Evolutionary conservation across 2,329 filamentous ascomycete genomes (phyloP), one percentile per base, ranked within the genome.

Genomic region (Myrmaecium sp.): DNA sequence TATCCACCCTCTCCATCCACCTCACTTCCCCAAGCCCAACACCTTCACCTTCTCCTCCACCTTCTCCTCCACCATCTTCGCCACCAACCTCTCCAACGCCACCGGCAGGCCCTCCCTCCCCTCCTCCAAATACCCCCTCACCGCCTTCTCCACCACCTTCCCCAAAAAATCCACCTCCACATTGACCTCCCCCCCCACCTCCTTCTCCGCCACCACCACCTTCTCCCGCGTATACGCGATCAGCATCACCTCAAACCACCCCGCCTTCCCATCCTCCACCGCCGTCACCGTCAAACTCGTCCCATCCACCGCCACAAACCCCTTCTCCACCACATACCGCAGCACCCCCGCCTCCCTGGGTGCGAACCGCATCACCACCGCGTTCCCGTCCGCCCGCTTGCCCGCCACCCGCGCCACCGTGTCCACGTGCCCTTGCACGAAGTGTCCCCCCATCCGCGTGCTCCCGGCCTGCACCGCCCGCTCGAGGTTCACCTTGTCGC

Each of bases 381-480:
- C 81, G 55, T 95, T 93, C 30, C 86, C 83, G 52, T 98, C 89
- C 3, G 74, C 72, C 11, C 66, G 73, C 18, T 78, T 67, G 22
- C 68, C 66, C 20, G 74, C 47, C 33, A 98, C 78, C 22, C 66
- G 68, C 0, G 86, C 89, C 20, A 76, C 72, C 7, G 82, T 86
- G 54, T 98, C 91, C 33, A 98, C 86, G 52, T 98, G 89, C 21
- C 89, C 89, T 57, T 98, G 91, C 17, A 95, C 86, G 44, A 95
- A 93, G 57, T 98, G 89, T 1, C 89, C 89, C 24, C 91, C 89
- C 82, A 98, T 95, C 29, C 89, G 80, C 23, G 86, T 94, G 42
- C 78, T 70, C n/a, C n/a, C n/a, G 4, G 83, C 82, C 11, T 78
- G 76, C 28, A 98, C 84, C 3, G 89, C 86, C 10, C 89, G 74